Evolutionary conservation across 345 rosid genomes (phyloP).

Genomic region (Citrus unshiu): DNA sequence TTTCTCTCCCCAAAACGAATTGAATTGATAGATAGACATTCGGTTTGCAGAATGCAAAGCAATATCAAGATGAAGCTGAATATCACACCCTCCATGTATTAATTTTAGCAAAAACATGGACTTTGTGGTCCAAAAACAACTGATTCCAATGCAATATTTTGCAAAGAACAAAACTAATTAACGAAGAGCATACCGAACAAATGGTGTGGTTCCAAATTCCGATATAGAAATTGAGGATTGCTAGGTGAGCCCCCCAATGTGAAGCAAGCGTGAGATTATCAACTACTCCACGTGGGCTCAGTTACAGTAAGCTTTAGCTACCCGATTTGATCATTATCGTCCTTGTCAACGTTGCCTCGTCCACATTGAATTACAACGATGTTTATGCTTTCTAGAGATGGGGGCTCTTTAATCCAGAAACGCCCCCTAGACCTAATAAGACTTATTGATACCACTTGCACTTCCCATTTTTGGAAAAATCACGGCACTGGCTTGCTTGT

Average conservation of each 20-base stretch:
- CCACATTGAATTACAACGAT: neutral
- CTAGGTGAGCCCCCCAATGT: conserved; percentile 14
- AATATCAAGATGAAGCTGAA: neutral
- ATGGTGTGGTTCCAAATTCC: conserved; percentile 26
- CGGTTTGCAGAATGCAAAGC: neutral
- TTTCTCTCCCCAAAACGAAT: conserved; percentile 1
- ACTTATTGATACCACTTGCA: neutral
- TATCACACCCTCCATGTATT: neutral
- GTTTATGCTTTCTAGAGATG: neutral
- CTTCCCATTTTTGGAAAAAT: conserved; percentile 2
- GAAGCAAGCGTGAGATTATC: neutral
- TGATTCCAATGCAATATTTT: neutral
- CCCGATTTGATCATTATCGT: neutral
- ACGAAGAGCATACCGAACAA: neutral
- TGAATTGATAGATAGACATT: neutral
- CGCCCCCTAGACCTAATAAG: no score
- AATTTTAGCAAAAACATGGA: neutral
- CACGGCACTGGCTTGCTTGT: neutral
- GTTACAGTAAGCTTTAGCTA: no score
- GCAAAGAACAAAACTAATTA: neutral
- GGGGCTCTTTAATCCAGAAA: neutral
- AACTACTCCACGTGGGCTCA: conserved; percentile 19
- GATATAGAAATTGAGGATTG: neutral
- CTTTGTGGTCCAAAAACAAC: conserved; percentile 16
- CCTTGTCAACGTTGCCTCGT: conserved; percentile 10